Percentiles rank a stretch among this genome's conserved stretches.
Evolutionary conservation across 768 basidiomycete species (phyloP).

Genomic region (Psilocybe subaeruginosa): DNA sequence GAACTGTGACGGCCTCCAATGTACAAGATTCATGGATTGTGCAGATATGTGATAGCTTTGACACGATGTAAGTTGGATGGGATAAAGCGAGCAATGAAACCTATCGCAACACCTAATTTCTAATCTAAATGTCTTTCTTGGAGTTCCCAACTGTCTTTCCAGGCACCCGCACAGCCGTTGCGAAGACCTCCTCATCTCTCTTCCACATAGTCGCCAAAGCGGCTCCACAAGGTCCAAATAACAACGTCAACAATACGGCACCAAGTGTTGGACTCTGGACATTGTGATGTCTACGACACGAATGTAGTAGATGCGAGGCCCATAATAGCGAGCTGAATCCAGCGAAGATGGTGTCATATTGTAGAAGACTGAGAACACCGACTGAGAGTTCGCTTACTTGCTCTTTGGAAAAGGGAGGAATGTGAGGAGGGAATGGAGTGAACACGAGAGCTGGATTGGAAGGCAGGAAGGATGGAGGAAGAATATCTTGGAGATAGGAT

Average conservation of each 20-base stretch:
- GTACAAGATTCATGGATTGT: no score
- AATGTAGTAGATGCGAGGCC: not conserved
- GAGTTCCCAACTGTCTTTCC: not conserved
- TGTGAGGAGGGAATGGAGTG: not conserved
- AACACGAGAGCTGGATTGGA: not conserved
- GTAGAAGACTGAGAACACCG: not conserved
- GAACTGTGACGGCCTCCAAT: no score
- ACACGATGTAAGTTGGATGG: no score
- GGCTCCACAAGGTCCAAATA: conserved; percentile 1
- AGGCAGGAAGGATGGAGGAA: not conserved
- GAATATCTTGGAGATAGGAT: not conserved
- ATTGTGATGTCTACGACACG: not conserved
- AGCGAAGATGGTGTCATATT: conserved; percentile 2
- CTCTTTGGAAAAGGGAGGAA: not conserved
- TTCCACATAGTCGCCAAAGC: not conserved
- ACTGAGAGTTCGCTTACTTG: not conserved
- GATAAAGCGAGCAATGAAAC: no score
- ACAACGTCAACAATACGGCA: not conserved
- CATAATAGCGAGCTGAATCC: conserved; percentile 1
- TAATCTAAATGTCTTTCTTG: no score
- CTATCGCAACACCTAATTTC: no score
- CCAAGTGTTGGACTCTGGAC: not conserved
- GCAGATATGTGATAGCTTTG: no score
- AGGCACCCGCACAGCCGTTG: no score
- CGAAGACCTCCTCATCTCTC: conserved; percentile 3